These are phyloP conservation scores for Gossypium herbaceum DNA, from an alignment of 345 rosid species.

Conservation along the genomic window DNA sequence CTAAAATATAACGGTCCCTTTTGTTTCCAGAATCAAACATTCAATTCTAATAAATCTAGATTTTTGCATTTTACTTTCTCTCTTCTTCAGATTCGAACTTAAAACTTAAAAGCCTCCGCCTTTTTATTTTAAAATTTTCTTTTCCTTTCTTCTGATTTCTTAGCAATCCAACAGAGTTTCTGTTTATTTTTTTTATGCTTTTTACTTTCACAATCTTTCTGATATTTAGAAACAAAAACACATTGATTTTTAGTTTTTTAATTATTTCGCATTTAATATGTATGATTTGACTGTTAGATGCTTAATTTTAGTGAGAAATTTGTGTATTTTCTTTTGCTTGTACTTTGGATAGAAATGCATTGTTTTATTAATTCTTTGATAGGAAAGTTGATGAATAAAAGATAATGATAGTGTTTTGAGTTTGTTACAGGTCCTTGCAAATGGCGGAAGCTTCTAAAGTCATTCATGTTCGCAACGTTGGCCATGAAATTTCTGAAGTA, in stretches of 20 bases:
- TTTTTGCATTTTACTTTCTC: neutral
- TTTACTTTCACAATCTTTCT: neutral
- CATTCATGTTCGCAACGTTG: conserved; percentile 94
- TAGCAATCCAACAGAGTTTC: neutral
- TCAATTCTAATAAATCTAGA: neutral
- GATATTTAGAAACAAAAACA: neutral
- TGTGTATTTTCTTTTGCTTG: neutral
- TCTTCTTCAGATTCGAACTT: neutral
- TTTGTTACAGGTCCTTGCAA: conserved; percentile 22
- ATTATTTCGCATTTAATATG: neutral
- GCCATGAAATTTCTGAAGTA: conserved; percentile 86
- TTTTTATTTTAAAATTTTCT: neutral
- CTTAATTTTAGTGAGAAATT: neutral
- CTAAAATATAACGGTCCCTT: conserved; percentile 7
- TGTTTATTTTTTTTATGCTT: neutral
- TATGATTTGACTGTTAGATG: conserved; percentile 10
- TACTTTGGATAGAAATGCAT: conserved; percentile 10
- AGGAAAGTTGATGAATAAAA: neutral
- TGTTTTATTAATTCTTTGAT: conserved; percentile 8
- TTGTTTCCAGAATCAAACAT: neutral
- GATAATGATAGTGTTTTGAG: neutral
- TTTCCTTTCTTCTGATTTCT: neutral
- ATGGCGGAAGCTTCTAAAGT: conserved; percentile 98
- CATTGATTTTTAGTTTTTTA: neutral
- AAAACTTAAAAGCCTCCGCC: neutral